Percentiles rank a stretch among this genome's conserved stretches.
Conservation (phyloP, 768 basidiomycete genomes). For the Pholiota conissans region DNA sequence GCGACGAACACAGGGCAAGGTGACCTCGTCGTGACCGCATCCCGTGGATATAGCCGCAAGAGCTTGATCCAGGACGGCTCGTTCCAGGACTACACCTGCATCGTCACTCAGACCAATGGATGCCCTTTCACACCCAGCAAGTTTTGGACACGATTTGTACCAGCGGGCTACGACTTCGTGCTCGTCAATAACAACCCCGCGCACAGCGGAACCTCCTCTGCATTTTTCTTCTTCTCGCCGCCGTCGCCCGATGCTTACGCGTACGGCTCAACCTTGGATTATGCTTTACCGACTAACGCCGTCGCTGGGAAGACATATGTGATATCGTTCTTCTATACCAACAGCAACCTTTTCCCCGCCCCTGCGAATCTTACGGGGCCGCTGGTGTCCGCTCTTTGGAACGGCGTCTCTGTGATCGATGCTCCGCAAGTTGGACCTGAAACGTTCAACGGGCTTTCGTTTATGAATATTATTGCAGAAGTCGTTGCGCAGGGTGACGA, state of each 20-base stretch:
- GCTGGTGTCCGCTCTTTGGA: conserved; percentile 1
- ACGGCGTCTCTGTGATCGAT: background rate
- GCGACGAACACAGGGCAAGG: background rate
- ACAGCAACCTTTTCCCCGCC: background rate
- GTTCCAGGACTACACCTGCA: conserved; percentile 1
- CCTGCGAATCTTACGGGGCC: too few species aligned
- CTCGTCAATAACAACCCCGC: conserved; percentile 4
- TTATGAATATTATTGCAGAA: background rate
- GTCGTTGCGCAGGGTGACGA: background rate
- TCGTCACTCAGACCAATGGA: background rate
- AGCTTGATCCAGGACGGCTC: conserved; percentile 2
- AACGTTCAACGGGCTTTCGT: background rate
- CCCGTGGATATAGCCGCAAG: background rate
- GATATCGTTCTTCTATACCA: conserved; percentile 1
- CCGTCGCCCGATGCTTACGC: too few species aligned
- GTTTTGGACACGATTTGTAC: background rate
- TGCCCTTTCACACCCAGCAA: background rate
- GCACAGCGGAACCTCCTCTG: conserved; percentile 2
- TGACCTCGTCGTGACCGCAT: background rate
- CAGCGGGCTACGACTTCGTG: background rate
- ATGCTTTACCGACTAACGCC: background rate
- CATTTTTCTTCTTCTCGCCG: background rate
- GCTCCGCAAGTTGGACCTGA: background rate
- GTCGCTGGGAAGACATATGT: background rate
- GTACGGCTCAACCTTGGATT: background rate